Base-by-base conservation (phyloP, 1,284 basidiomycete genomes). In the Fistulinella staudtii region DNA sequence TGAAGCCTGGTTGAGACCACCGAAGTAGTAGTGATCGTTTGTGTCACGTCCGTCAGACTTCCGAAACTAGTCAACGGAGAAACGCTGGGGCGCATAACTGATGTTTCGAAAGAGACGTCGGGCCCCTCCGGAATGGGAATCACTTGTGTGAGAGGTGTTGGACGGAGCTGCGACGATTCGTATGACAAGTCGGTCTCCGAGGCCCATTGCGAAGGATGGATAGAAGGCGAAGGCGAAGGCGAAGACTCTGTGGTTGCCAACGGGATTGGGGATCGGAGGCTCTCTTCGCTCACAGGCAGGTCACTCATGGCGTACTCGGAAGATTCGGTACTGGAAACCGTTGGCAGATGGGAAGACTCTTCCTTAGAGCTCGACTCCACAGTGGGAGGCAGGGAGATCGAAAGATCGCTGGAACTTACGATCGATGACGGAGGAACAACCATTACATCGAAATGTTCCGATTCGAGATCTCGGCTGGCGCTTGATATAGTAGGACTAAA, bases 31-130 rank as follows among this genome's bases (percentile, higher is more conserved):
- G 54, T 64, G 23, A 70, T 63, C 5, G 66, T 62, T 43, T 74
- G 69, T 9, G 73, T 61, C 38, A 73, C 54, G 17, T 47, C 54
- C n/a, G 59, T 61, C 24, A 64, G 45, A 30, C 53, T 66, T 33
- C 50, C 64, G 1, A 65, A 41, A n/a, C 61, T 66, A 3, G 49
- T 72, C 59, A 48, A 61, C 22, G 25, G 76, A 1, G 76, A 77
- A 22, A 69, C 67, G 42, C 67, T 77, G 0, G 77, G 74, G 29
- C 72, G 64, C 56, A 78, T 61, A 46, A 76, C 64, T 0, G 76
- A 77, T 0, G 76, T 76, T 36, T 87, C 85, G 49, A 80, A 82
- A 0, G 82, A 85, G 0, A 57, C 64, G 52, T 87, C 85, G 2
- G 63, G 68, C 1, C 72, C 75, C 39, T 85, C 82, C 2, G 72